Evolutionary conservation across 192 early-diverging fungal species (phyloP), one percentile per base, ranked within the genome.

Genomic region (Entrophospora sp.): DNA sequence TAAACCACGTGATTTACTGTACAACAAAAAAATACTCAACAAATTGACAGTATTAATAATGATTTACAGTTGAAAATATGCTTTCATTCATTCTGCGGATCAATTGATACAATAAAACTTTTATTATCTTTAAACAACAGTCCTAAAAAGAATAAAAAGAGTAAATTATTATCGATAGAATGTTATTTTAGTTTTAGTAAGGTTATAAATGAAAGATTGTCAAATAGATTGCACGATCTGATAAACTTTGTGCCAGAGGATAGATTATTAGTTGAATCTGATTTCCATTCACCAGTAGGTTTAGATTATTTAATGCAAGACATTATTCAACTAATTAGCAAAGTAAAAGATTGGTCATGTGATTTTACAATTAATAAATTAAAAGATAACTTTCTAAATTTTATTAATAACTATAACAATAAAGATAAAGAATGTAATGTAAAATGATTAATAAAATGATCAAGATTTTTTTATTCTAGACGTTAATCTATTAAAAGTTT

Each of bases 61-160:
- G n/a, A 25, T 13, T 70, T 86, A 20, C 85, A 87, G 10, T 85
- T 88, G 1, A 76, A 83, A 25, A 80, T 96, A 44, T 91, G 89
- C 71, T 74, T 93, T 55, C 94, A 97, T 66, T 94, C 92, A 16
- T 97, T 83, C 67, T 85, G 86, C 6, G 92, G 91, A 22, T 89
- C 88, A 24, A 62, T 79, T 24, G 90, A 95, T 46, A 85, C 87
- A 70, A 65, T 90, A 16, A 72, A 70, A 28, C 66, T 67, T 4
- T 77, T 90, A 24, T 37, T 77, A 3, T 13, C 16, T 9, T n/a
- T n/a, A 66, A 73, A 42, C 69, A 48, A 31, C 25, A 42, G 24
- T 35, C 22, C 13, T 20, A 63, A 46, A 27, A 42, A 45, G 27
- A 61, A 45, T 13, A 18, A 61, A 43, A 52, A 32, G 28, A 56